Base-by-base conservation (phyloP, 2,329 filamentous ascomycete genomes). In the Calonectria naviculata region DNA sequence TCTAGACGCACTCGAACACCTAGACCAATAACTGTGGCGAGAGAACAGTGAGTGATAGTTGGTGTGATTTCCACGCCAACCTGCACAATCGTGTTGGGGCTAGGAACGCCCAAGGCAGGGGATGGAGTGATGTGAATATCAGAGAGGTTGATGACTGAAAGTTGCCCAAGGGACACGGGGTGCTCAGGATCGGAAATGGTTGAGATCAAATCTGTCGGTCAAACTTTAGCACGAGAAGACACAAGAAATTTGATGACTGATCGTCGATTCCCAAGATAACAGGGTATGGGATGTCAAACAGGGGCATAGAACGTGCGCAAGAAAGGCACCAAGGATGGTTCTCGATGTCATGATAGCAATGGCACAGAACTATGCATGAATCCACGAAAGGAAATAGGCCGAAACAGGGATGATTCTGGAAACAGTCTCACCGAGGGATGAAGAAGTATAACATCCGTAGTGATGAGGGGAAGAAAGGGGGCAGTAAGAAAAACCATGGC, bases 111-210 rank as follows among this genome's bases (percentile, higher is more conserved):
- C 41, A 79, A 71, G 0, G 79, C 68, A 6, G 82, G 83, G n/a
- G 83, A 80, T 10, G 84, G 84, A 12, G 84, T 86, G 76, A 99
- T 94, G 78, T 91, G 89, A 78, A 99, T 98, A 83, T 99, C 97
- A 36, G 94, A 92, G n/a, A 99, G 91, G 76, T 97, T 98, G 76
- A 99, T 95, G 64, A 99, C 97, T 38, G 95, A 95, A 46, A 99
- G 89, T 78, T 97, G 95, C 72, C 95, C 97, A 60, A 99, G 90
- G 3, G 96, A 97, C 65, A 98, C 91, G 42, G 97, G 97, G 81
- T 99, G 97, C 85, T 99, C 97, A 2, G 97, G 97, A 83, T 99
- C 97, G 28, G 94, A 96, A 79, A 99, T 98, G 77, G 94, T 93
- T 74, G 95, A 94, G 78, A 99, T 97, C 72, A 99, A 89, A 85